Conservation (phyloP, 129 eudicot genomes). For the Artemisia tridentata region DNA sequence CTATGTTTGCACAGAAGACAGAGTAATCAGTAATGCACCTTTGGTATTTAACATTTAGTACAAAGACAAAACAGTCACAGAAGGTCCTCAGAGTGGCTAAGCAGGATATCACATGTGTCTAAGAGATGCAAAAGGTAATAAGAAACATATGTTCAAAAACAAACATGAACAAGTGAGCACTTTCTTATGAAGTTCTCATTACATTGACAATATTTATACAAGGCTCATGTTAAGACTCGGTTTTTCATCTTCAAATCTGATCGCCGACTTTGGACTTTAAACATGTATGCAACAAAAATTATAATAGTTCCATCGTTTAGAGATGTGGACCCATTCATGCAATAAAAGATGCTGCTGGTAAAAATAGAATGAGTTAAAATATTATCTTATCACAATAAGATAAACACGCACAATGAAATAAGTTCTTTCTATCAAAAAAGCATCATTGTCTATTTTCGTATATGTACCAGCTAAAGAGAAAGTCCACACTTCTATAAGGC, state of each 20-base stretch:
- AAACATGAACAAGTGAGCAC: conserved; percentile 8
- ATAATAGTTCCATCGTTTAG: neutral
- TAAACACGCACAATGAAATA: neutral
- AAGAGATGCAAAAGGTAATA: neutral
- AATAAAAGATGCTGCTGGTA: neutral
- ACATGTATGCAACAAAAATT: neutral
- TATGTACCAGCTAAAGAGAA: neutral
- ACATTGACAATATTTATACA: neutral
- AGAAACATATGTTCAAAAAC: neutral
- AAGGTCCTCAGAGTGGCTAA: conserved; percentile 14
- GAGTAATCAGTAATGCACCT: conserved; percentile 6
- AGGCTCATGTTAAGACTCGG: neutral
- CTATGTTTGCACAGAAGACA: conserved; percentile 23
- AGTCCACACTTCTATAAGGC: too few relatives aligned
- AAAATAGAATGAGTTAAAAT: neutral
- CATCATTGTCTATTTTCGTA: neutral
- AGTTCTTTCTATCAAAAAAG: neutral
- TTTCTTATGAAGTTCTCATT: neutral
- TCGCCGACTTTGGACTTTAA: neutral
- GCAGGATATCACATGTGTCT: neutral
- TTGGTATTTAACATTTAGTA: conserved; percentile 18
- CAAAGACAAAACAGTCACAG: neutral
- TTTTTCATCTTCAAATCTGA: conserved; percentile 6
- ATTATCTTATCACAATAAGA: neutral
- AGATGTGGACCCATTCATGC: neutral